Conservation (phyloP, 108 stramenopile genomes). For the Conticribra guillardii region DNA sequence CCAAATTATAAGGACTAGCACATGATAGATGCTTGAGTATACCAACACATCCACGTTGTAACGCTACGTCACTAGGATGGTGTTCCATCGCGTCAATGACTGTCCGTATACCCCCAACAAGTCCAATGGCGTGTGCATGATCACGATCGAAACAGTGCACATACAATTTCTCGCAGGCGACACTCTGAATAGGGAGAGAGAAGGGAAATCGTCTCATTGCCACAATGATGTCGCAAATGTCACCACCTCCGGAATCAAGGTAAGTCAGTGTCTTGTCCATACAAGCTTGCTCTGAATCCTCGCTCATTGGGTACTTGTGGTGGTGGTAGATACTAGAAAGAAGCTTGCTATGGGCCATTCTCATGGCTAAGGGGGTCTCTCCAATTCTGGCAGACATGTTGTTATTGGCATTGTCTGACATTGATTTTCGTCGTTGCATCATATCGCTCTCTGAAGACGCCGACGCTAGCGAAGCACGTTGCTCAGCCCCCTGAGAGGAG, state of each 20-base stretch:
- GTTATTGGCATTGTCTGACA: neutral
- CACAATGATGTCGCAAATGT: constrained; percentile 38
- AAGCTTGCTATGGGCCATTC: constrained; percentile 40
- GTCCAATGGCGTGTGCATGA: constrained; percentile 41
- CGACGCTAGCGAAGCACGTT: too few relatives aligned
- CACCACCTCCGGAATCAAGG: constrained; percentile 44
- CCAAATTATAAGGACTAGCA: constrained; percentile 39
- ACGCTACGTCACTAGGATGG: constrained; percentile 29
- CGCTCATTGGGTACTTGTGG: constrained; percentile 31
- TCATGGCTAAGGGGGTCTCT: constrained; percentile 10
- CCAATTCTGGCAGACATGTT: constrained; percentile 10
- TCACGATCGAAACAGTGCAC: constrained; percentile 46
- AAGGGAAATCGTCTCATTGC: constrained; percentile 51
- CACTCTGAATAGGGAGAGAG: constrained; percentile 32
- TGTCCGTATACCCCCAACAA: constrained; percentile 48
- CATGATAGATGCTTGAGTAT: constrained; percentile 42
- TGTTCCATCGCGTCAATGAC: constrained; percentile 51
- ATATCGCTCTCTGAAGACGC: too few relatives aligned
- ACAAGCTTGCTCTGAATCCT: constrained; percentile 27
- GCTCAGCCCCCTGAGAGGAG: too few relatives aligned
- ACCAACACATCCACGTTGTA: constrained; percentile 33
- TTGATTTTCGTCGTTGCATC: neutral
- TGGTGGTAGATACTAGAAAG: constrained; percentile 47
- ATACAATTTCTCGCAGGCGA: constrained; percentile 43
- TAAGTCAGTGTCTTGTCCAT: constrained; percentile 40